Conservation (phyloP, 192 early-diverging fungal genomes). For the Chytriomyces sp. region DNA sequence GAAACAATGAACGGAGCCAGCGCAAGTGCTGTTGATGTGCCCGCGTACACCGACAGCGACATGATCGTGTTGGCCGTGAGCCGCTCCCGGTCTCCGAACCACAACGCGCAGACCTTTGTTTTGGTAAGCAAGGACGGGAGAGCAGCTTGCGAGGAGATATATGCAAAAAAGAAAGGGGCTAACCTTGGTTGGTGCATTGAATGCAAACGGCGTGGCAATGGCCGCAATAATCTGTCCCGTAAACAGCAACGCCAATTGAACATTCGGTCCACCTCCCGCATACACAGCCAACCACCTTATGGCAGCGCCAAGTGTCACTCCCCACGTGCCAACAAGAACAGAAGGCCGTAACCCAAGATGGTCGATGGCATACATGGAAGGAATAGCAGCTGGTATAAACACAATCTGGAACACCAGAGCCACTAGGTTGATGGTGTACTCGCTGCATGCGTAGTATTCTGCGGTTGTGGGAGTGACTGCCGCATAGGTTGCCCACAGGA, state of each 20-base stretch:
- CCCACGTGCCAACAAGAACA: constrained; percentile 23
- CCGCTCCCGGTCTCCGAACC: constrained; percentile 41
- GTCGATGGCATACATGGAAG: constrained; percentile 17
- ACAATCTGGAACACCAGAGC: constrained; percentile 26
- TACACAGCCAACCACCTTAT: constrained; percentile 15
- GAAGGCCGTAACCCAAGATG: constrained; percentile 11
- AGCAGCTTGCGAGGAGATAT: background rate
- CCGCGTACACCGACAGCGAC: constrained; percentile 22
- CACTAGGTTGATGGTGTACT: constrained; percentile 22
- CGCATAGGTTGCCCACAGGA: constrained; percentile 30
- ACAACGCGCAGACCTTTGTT: constrained; percentile 26
- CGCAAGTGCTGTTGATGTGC: constrained; percentile 22
- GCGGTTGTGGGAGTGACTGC: constrained; percentile 26
- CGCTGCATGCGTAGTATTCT: constrained; percentile 13
- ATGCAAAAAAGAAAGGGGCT: background rate
- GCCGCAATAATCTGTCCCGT: constrained; percentile 15
- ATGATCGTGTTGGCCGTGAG: constrained; percentile 42
- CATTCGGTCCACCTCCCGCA: background rate
- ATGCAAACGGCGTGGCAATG: constrained; percentile 27
- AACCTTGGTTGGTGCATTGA: constrained; percentile 20
- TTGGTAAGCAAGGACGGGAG: background rate
- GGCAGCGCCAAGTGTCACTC: constrained; percentile 3
- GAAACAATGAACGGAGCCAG: constrained; percentile 17
- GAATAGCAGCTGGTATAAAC: constrained; percentile 18
- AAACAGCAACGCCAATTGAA: constrained; percentile 11